Evolutionary conservation across 2,329 filamentous ascomycete genomes (phyloP).

Genomic region (Rutstroemia sp.): DNA sequence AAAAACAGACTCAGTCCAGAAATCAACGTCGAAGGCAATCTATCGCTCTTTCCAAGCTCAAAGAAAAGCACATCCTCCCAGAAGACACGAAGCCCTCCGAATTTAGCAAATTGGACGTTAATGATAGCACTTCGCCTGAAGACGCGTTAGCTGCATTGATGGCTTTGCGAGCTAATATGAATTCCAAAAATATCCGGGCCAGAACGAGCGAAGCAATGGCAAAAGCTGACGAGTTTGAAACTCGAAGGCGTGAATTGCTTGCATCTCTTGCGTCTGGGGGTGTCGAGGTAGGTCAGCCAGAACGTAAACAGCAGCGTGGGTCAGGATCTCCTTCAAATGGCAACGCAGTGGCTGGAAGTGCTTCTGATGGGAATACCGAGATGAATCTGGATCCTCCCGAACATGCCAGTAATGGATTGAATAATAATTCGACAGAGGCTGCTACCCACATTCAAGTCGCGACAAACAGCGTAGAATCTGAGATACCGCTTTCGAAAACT

Average conservation of each 20-base stretch:
- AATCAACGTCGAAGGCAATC: conserved; percentile 46
- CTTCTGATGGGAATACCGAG: not conserved
- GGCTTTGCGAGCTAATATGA: conserved; percentile 14
- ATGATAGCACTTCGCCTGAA: conserved; percentile 17
- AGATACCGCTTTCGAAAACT: conserved; percentile 1
- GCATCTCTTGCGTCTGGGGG: conserved; percentile 44
- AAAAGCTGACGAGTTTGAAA: conserved; percentile 38
- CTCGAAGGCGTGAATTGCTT: conserved; percentile 42
- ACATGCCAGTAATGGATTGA: not conserved
- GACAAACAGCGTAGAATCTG: not conserved
- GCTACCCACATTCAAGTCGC: not conserved
- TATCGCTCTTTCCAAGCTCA: conserved; percentile 43
- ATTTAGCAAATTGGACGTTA: conserved; percentile 33
- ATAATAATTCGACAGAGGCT: not conserved
- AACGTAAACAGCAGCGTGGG: not conserved
- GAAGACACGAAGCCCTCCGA: conserved; percentile 42
- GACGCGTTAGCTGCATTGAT: conserved; percentile 17
- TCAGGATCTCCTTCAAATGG: not conserved
- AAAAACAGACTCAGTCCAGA: conserved; percentile 41
- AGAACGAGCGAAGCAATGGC: conserved; percentile 3
- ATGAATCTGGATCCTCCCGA: not conserved
- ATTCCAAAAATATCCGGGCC: not conserved
- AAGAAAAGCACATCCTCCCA: conserved; percentile 44
- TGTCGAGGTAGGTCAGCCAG: conserved; percentile 38
- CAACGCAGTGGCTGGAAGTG: not conserved